Evolutionary conservation across 1,139 yeast genomes (phyloP).

Genomic region (Sugiyamaella japonica): DNA sequence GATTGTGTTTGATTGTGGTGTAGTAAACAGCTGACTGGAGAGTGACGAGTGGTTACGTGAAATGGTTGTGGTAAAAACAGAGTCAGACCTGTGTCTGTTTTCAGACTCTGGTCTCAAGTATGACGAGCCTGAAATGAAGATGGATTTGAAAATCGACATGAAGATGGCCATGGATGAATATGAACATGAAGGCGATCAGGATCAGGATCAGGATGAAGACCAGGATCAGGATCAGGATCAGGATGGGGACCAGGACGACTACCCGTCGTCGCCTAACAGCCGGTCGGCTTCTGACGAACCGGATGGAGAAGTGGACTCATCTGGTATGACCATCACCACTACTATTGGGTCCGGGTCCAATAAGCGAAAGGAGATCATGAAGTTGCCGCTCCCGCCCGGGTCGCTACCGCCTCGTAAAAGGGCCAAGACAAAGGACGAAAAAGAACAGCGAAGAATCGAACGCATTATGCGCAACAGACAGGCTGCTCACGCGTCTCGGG

Average conservation of each 20-base stretch:
- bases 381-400: slow-evolving; percentile 42
- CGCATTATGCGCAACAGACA: slow-evolving; percentile 89
- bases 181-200: too few species aligned
- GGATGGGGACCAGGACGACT: not conserved
- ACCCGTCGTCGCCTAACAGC: not conserved
- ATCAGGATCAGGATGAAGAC: not conserved
- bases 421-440: slow-evolving; percentile 95
- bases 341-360: slow-evolving; percentile 26
- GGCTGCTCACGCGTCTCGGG: slow-evolving; percentile 97
- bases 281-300: not conserved
- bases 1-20: too few species aligned
- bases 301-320: not conserved
- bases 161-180: not conserved
- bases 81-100: not conserved
- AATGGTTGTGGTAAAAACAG: slow-evolving; percentile 7
- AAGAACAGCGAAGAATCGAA: slow-evolving; percentile 93
- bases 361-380: slow-evolving; percentile 35
- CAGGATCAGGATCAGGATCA: slow-evolving; percentile 3
- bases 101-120: not conserved
- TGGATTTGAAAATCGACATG: slow-evolving; percentile 1
- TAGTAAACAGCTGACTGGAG: too few species aligned
- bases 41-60: not conserved
- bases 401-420: slow-evolving; percentile 91
- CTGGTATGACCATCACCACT: slow-evolving; percentile 19
- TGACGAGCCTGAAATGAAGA: not conserved